Base-by-base conservation (phyloP, 305 asterid genomes). In the Fraxinus xanthoxyloides region DNA sequence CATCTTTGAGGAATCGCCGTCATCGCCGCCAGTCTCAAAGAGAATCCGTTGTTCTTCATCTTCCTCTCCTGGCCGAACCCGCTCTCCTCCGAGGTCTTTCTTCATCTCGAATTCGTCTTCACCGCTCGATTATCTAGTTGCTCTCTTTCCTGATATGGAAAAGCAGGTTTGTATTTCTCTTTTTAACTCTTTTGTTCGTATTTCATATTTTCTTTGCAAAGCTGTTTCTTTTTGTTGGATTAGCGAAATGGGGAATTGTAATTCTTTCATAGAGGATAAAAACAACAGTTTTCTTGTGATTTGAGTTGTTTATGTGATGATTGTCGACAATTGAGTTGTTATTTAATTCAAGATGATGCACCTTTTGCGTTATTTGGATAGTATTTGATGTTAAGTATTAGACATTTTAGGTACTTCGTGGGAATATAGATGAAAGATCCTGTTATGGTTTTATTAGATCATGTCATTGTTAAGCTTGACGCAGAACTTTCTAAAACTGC, bases 91-190 rank as follows among this genome's bases (percentile, higher is more conserved):
- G n/a, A 86, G 92, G 86, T 82, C 89, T 34, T 24, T 86, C 65
- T 79, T 79, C 79, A 30, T 83, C 34, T 78, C 89, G 13, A 85
- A 56, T 19, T 75, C 86, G 61, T 69, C 79, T 34, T 84, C 81
- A 79, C 87, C 90, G 38, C 82, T 93, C 31, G 97, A 93, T 88
- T 90, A 90, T 89, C 94, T 95, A 38, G 51, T 81, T 75, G 83
- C 89, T 32, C 84, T 91, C 85, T 95, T 95, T 81, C 99, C 98
- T 82, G 93, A 88, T 72, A 95, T 95, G 99, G 99, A 95, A 81
- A 93, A 89, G 87, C 93, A 94, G 98, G 99, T 95, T 79, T 32
- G 30, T 0, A 8, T 36, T 35, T 46, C 15, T 65, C 40, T n/a
- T 34, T 65, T 28, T 69, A 69, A 69, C 26, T 30, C 38, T 28